Conservation (phyloP, 768 basidiomycete species). For the Astraeus odoratus region DNA sequence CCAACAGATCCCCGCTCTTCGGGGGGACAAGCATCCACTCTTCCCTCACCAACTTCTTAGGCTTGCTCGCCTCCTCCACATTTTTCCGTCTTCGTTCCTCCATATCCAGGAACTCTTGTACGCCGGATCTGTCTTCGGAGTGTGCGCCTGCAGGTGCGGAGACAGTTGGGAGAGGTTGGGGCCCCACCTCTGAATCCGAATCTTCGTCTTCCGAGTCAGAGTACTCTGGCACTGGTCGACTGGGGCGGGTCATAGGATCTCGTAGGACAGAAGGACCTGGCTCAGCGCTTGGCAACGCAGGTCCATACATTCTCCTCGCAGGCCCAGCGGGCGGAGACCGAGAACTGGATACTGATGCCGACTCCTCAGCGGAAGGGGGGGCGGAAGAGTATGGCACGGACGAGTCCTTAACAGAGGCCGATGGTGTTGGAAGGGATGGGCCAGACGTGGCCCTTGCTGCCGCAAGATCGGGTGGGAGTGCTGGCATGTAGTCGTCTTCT, state of each 20-base stretch:
- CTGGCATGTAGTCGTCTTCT: slow-evolving; percentile 65
- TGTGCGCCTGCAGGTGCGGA: slow-evolving; percentile 15
- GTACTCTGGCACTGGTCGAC: slow-evolving; percentile 1
- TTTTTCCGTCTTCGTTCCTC: slow-evolving; percentile 73
- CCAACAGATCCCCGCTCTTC: slow-evolving; percentile 57
- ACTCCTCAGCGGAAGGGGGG: neutral
- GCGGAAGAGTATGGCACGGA: neutral
- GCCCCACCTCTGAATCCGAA: slow-evolving; percentile 79
- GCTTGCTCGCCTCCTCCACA: slow-evolving; percentile 73
- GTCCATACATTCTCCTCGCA: slow-evolving; percentile 37
- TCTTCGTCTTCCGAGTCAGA: slow-evolving; percentile 40
- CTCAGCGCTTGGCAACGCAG: slow-evolving; percentile 39
- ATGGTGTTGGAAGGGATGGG: slow-evolving; percentile 18
- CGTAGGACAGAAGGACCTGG: neutral
- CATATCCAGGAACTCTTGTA: slow-evolving; percentile 75
- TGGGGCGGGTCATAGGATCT: no score
- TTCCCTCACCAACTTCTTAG: slow-evolving; percentile 75
- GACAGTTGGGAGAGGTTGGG: slow-evolving; percentile 54
- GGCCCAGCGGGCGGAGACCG: neutral
- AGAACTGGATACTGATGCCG: neutral
- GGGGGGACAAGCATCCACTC: slow-evolving; percentile 99
- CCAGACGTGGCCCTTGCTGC: slow-evolving; percentile 34
- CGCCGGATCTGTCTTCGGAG: slow-evolving; percentile 49
- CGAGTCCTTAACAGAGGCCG: neutral
- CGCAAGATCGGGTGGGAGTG: slow-evolving; percentile 65